phyloP scores from a whole-genome alignment of 352 stramenopile genomes.

The Salisapilia sapeloensis region DNA sequence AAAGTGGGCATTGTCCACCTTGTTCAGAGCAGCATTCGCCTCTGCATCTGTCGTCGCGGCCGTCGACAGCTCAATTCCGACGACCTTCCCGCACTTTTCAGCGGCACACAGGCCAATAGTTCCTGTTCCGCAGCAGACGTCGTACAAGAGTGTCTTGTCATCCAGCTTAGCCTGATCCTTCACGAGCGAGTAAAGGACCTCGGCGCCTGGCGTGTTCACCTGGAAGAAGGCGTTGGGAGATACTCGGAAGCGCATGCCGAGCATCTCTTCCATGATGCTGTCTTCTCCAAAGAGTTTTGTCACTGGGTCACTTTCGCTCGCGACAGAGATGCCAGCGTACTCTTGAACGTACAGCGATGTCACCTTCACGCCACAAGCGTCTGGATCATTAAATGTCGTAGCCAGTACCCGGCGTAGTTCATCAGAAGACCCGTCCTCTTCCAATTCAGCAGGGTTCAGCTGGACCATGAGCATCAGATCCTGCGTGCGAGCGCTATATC shows the following conservation, averaged over 20 bases:
- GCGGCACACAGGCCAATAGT: slow-evolving; percentile 94
- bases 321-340: slow-evolving; percentile 81
- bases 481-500: slow-evolving; percentile 37
- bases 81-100: slow-evolving; percentile 51
- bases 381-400: slow-evolving; percentile 21
- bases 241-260: slow-evolving; percentile 82
- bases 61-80: slow-evolving; percentile 82
- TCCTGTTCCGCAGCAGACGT: slow-evolving; percentile 97
- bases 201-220: slow-evolving; percentile 90
- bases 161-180: slow-evolving; percentile 66
- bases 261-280: slow-evolving; percentile 69
- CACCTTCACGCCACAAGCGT: slow-evolving; percentile 21
- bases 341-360: slow-evolving; percentile 88
- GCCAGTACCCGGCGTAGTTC: slow-evolving; percentile 31
- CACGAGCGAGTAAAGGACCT: slow-evolving; percentile 93
- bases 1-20: slow-evolving; percentile 78
- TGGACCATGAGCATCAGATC: slow-evolving; percentile 72
- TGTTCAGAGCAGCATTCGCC: slow-evolving; percentile 74
- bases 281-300: slow-evolving; percentile 44
- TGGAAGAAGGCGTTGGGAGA: slow-evolving; percentile 90
- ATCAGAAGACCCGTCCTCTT: slow-evolving; percentile 10
- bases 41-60: slow-evolving; percentile 81
- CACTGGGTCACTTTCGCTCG: slow-evolving; percentile 81
- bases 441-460: slow-evolving; percentile 19
- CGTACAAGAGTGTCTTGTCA: slow-evolving; percentile 84